Base-by-base conservation (phyloP, 768 basidiomycete species). In the Psilocybe azurescens region DNA sequence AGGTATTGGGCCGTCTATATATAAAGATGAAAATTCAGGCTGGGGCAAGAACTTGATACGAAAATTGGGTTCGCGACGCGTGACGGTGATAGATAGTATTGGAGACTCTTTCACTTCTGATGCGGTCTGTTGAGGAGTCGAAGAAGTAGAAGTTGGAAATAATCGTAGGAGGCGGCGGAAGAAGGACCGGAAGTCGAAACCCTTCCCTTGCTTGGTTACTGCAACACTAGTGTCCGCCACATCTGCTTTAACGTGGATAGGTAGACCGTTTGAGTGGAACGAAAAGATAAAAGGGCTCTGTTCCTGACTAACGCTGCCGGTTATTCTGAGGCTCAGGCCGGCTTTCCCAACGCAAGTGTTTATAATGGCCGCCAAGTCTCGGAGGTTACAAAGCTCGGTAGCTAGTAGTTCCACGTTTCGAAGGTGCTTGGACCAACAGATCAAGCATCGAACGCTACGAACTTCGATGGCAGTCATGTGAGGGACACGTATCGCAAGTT, bases 281-380 rank as follows among this genome's bases (percentile, higher is more conserved):
- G 59, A 9, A 30, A 56, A 62, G 13, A 13, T 33, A 29, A 65
- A 65, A 2, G 64, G 64, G 3, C 61, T 61, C 29, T 41, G 52
- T 18, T 50, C 47, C 5, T 13, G 14, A 48, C 33, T 47, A 7
- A 47, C n/a, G 7, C 52, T 20, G 11, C 61, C 55, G 32, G 16
- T 16, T 20, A 57, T 46, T 7, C 28, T 7, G 10, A 62, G 44
- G 0, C 11, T 4, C 14, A 62, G 41, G 13, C 30, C 39, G 2
- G 33, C 20, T 36, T 53, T 39, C 44, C 44, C 49, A n/a, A 36
- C 38, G 52, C 55, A 62, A 8, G 56, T 38, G 16, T 36, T 52
- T 20, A 62, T 11, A n/a, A 62, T 13, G 6, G 36, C 24, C 16
- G 61, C 55, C 30, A 53, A 14, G 14, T 56, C 28, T 11, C 41